Evolutionary conservation across 495 filamentous ascomycete species (phyloP).

Genomic region (Cercophora scortea): DNA sequence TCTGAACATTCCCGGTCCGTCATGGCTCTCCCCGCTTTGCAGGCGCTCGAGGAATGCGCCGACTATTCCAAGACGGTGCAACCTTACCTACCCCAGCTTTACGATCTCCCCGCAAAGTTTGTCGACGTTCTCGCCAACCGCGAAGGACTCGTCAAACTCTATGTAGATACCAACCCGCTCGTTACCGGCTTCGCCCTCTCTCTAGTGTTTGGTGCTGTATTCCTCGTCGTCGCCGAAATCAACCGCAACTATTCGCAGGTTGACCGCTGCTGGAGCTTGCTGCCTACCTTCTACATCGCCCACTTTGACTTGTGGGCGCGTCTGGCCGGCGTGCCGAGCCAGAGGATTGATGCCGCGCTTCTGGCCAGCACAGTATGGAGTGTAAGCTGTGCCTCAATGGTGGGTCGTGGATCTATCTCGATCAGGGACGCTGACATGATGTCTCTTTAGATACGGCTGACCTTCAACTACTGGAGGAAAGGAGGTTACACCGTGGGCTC

Average conservation of each 20-base stretch:
- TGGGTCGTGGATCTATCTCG: no score
- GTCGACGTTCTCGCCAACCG: conserved; percentile 47
- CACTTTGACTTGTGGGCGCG: conserved; percentile 80
- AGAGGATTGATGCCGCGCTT: conserved; percentile 65
- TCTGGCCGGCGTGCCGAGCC: conserved; percentile 60
- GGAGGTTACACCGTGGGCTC: conserved; percentile 82
- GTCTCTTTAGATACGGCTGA: conserved; percentile 57
- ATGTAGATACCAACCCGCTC: conserved; percentile 81
- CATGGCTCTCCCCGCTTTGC: conserved; percentile 65
- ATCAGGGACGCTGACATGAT: background rate
- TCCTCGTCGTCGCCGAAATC: conserved; percentile 69
- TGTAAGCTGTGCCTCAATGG: conserved; percentile 40
- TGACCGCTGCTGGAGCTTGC: conserved; percentile 82
- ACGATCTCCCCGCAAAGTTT: conserved; percentile 58
- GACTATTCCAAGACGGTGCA: conserved; percentile 63
- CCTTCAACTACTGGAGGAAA: conserved; percentile 95
- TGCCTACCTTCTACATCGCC: conserved; percentile 82
- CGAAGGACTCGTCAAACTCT: conserved; percentile 52
- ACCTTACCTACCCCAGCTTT: conserved; percentile 73
- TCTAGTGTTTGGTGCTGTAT: conserved; percentile 55
- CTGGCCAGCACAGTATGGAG: conserved; percentile 72
- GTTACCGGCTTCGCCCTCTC: conserved; percentile 68
- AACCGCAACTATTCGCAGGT: conserved; percentile 93
- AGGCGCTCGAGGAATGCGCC: conserved; percentile 60
- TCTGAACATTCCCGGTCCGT: background rate